A percentile compares a stretch with the other conserved stretches of the same genome.
Evolutionary conservation across 768 basidiomycete species (phyloP).

Genomic region (Stropharia rugosoannulata): DNA sequence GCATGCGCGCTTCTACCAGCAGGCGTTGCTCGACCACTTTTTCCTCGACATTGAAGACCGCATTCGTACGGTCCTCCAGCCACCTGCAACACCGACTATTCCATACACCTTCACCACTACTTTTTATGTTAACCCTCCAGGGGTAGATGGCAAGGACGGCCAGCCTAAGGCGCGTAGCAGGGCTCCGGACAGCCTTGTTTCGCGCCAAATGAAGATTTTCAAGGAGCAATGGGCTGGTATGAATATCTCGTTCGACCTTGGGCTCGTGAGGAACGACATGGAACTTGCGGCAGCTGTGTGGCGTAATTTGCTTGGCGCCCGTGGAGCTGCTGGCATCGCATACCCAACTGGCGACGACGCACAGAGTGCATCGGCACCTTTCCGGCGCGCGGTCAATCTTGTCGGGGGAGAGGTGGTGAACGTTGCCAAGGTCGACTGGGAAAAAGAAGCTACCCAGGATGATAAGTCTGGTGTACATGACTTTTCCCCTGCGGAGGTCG

Average conservation of each 20-base stretch:
- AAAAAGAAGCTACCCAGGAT: conserved; percentile 58
- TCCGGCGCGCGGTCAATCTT: conserved; percentile 69
- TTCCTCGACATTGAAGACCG: conserved; percentile 93
- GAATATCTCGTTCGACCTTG: conserved; percentile 76
- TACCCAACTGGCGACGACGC: conserved; percentile 27
- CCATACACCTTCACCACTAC: conserved; percentile 47
- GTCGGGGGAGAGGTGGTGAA: conserved; percentile 64
- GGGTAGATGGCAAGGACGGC: conserved; percentile 13
- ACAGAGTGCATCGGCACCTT: conserved; percentile 24
- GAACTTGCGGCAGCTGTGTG: conserved; percentile 88
- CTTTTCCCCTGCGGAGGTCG: conserved; percentile 56
- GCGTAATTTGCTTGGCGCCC: conserved; percentile 86
- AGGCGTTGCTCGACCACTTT: conserved; percentile 90
- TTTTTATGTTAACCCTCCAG: conserved; percentile 42
- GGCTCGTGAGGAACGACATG: conserved; percentile 70
- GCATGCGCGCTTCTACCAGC: conserved; percentile 67
- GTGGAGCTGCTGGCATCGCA: conserved; percentile 74
- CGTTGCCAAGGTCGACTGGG: conserved; percentile 54
- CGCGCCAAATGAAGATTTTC: conserved; percentile 88
- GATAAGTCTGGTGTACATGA: conserved; percentile 75
- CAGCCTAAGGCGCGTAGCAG: conserved; percentile 28
- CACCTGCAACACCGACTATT: conserved; percentile 35
- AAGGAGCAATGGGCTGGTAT: conserved; percentile 91
- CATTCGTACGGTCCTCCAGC: conserved; percentile 77
- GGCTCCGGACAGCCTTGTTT: conserved; percentile 78